Percentiles rank a stretch among this genome's conserved stretches.
Evolutionary conservation across 2,329 filamentous ascomycete genomes (phyloP).

Genomic region (Botryotinia calthae): DNA sequence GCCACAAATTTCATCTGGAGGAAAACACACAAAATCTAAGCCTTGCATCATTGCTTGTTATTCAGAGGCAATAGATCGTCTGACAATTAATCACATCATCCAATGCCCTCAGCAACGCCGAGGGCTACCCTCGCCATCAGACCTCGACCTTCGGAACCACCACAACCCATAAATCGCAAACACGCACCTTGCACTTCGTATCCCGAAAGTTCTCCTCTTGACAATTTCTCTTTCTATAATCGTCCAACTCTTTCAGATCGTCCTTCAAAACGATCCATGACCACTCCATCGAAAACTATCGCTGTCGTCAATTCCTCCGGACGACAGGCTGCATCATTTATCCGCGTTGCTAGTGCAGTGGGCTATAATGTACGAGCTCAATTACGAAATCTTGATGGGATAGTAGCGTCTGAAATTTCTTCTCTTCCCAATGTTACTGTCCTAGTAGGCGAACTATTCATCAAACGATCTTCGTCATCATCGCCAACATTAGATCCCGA

Average conservation of each 20-base stretch:
- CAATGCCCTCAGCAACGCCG: conserved; percentile 37
- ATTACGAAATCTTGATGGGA: conserved; percentile 79
- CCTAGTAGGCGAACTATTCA: conserved; percentile 63
- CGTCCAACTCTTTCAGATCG: conserved; percentile 26
- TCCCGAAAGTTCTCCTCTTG: conserved; percentile 26
- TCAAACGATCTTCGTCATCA: conserved; percentile 32
- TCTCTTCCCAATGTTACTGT: conserved; percentile 73
- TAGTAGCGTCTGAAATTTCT: conserved; percentile 84
- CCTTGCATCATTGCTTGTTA: not conserved
- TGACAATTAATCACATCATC: not conserved
- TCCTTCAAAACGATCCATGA: conserved; percentile 38
- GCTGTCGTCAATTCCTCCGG: conserved; percentile 95
- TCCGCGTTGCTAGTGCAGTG: conserved; percentile 88
- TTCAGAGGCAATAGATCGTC: not conserved
- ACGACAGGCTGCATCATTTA: conserved; percentile 91
- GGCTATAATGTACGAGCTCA: conserved; percentile 93
- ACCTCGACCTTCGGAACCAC: conserved; percentile 28
- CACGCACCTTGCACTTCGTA: conserved; percentile 35
- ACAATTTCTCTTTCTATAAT: conserved; percentile 26
- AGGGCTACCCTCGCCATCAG: conserved; percentile 34
- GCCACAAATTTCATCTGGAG: not conserved
- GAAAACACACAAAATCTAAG: not conserved
- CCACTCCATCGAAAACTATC: conserved; percentile 55
- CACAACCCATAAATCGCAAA: conserved; percentile 31
- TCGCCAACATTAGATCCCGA: conserved; percentile 61